Evolutionary conservation across 805 yeast genomes (phyloP), one percentile per base, ranked within the genome.

Genomic region (Pichia rugopelliculosa): DNA sequence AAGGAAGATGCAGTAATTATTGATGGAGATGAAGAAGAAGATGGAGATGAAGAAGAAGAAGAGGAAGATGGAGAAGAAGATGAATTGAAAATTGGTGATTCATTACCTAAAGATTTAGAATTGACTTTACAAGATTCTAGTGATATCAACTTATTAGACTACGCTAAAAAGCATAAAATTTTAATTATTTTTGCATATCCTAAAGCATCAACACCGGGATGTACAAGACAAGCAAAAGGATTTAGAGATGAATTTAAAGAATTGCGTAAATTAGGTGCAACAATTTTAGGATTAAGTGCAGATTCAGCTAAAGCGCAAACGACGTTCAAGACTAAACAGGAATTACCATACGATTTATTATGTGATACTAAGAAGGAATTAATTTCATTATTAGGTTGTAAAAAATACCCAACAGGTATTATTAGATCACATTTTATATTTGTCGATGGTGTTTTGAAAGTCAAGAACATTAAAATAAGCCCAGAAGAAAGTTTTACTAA

Each of bases 401-500:
- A 82, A 59, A 91, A 90, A 70, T 59, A 72, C 1, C 88, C 95
- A 27, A 55, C 49, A 26, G 95, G 96, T 6, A 78, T 84, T 43
- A 77, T 81, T 47, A 78, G 99, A 61, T 87, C 96, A n/a, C 96
- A 91, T 61, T 90, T 95, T 87, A 76, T 91, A 39, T 85, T 93
- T 64, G 77, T 74, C 38, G 82, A 87, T 59, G 96, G 96, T 13
- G 74, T 78, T 53, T 72, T 89, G 56, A 70, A 67, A 39, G 68
- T 73, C 41, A 76, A 72, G 51, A 74, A 73, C 53, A 67, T 80
- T 52, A 75, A 71, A 46, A 73, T 84, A 47, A 72, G 79, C 49
- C 84, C 84, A 18, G 82, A 77, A 54, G 71, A 62, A 11, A 82
- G 89, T 66, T 67, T 79, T 50, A 66, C 63, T 39, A 74, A 75